These are phyloP conservation scores for Eucalyptus pauciflora DNA, from an alignment of 345 rosid species.

Conservation along the genomic window DNA sequence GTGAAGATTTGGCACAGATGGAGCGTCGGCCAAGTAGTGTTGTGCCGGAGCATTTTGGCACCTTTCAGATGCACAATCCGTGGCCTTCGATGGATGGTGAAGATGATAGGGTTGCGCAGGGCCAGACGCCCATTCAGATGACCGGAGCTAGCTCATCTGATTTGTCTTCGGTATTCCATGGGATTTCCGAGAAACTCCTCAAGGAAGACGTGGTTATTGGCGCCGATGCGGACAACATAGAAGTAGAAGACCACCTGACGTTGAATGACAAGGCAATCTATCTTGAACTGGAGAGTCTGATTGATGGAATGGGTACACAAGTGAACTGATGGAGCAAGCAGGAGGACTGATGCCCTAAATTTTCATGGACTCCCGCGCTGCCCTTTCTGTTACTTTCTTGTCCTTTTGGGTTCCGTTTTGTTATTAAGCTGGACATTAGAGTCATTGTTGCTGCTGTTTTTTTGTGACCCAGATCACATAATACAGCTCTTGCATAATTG, in stretches of 20 bases:
- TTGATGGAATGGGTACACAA: conserved; percentile 14
- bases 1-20: background rate
- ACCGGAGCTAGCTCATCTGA: background rate
- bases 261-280: conserved; percentile 9
- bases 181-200: conserved; percentile 7
- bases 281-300: conserved; percentile 23
- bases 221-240: background rate
- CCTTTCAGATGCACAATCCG: background rate
- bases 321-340: conserved; percentile 12
- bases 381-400: background rate
- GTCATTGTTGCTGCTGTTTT: background rate
- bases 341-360: background rate
- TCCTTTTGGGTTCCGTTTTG: background rate
- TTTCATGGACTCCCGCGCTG: background rate
- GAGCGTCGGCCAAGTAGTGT: background rate
- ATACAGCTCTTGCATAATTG: background rate
- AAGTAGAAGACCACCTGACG: background rate
- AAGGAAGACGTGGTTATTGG: background rate
- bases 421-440: background rate
- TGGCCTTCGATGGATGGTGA: background rate
- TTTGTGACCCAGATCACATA: background rate
- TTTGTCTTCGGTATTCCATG: background rate
- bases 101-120: no score
- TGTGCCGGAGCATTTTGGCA: background rate
- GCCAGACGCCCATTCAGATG: background rate